Evolutionary conservation across 1,139 yeast species (phyloP).

Genomic region (Pneumocystis oryctolagi): DNA sequence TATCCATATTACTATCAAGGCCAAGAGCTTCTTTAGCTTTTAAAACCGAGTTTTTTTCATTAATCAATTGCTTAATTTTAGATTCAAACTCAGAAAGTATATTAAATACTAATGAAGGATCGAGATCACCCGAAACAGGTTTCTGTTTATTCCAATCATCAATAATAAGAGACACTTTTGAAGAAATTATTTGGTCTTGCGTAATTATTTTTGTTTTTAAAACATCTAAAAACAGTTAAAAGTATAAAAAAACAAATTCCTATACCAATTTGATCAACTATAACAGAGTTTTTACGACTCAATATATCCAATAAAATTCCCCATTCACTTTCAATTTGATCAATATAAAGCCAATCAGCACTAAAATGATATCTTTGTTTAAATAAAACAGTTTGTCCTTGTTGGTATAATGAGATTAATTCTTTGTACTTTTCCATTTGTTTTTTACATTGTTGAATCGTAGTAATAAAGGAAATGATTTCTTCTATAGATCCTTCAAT

Average conservation of each 20-base stretch:
- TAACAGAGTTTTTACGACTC: constrained; percentile 23
- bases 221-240: constrained; percentile 6
- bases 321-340: constrained; percentile 45
- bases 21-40: constrained; percentile 34
- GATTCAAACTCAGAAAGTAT: constrained; percentile 33
- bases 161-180: constrained; percentile 28
- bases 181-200: constrained; percentile 26
- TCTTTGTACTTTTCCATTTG: constrained; percentile 24
- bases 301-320: constrained; percentile 34
- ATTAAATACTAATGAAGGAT: constrained; percentile 39
- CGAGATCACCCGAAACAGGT: constrained; percentile 33
- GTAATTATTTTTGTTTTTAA: constrained; percentile 13
- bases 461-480: constrained; percentile 27
- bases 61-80: constrained; percentile 19
- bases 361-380: constrained; percentile 38
- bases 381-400: constrained; percentile 34
- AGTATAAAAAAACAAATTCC: not conserved
- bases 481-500: constrained; percentile 28
- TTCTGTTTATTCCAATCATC: constrained; percentile 38
- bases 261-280: constrained; percentile 14
- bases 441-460: constrained; percentile 22
- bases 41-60: constrained; percentile 23
- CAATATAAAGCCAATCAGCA: constrained; percentile 43
- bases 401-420: constrained; percentile 21
- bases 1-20: constrained; percentile 25